Conservation (phyloP, 495 filamentous ascomycete genomes). For the Annulohypoxylon nitens region DNA sequence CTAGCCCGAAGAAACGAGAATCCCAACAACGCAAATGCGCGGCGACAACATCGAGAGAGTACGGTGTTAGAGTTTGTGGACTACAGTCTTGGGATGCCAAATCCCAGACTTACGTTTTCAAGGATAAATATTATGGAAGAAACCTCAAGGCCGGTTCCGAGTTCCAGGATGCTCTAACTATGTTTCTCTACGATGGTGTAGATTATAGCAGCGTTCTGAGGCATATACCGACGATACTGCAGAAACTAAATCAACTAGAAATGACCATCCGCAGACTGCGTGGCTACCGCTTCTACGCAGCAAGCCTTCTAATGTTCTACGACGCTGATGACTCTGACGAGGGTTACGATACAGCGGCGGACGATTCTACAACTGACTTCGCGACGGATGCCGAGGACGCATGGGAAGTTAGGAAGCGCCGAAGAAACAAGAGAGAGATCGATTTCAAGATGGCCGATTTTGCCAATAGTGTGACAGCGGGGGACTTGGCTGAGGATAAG, state of each 20-base stretch:
- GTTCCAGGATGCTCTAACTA: constrained; percentile 88
- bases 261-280: constrained; percentile 81
- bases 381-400: constrained; percentile 64
- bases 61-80: constrained; percentile 94
- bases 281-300: constrained; percentile 95
- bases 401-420: constrained; percentile 51
- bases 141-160: constrained; percentile 88
- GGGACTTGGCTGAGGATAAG: constrained; percentile 73
- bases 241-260: constrained; percentile 85
- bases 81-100: constrained; percentile 95
- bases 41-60: constrained; percentile 87
- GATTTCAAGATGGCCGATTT: constrained; percentile 98
- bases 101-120: constrained; percentile 84
- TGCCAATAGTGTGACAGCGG: constrained; percentile 94
- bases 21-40: constrained; percentile 94
- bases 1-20: constrained; percentile 88
- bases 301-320: constrained; percentile 93
- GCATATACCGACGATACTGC: constrained; percentile 88
- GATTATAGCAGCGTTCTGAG: constrained; percentile 79
- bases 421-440: constrained; percentile 66
- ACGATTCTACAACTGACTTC: constrained; percentile 63
- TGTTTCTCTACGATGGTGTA: constrained; percentile 93
- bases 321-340: constrained; percentile 75
- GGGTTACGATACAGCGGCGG: constrained; percentile 62
- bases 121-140: constrained; percentile 97